Percentiles rank a stretch among this genome's conserved stretches.
phyloP scores from a whole-genome alignment of 371 early-diverging fungal species.

The Batkoa obscura region DNA sequence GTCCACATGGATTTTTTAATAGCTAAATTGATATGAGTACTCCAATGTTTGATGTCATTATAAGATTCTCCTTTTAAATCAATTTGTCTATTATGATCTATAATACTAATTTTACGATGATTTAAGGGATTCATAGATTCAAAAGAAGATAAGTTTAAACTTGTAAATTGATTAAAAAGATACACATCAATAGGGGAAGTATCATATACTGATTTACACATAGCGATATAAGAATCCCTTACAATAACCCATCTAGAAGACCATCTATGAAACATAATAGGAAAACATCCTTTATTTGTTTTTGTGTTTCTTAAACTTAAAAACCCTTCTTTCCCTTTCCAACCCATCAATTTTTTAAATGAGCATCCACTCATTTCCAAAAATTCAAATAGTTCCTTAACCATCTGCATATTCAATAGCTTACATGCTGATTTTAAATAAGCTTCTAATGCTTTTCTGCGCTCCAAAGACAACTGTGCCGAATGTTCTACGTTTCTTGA shows the following conservation, averaged over 20 bases:
- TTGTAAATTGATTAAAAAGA: constrained; percentile 41
- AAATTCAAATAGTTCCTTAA: constrained; percentile 59
- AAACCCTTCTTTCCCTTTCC: constrained; percentile 73
- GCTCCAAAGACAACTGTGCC: constrained; percentile 13
- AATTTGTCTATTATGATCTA: constrained; percentile 35
- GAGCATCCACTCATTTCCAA: constrained; percentile 55
- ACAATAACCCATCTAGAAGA: constrained; percentile 49
- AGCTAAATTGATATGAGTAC: constrained; percentile 32
- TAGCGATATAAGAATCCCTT: constrained; percentile 45
- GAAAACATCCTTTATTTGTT: background rate
- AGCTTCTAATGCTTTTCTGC: constrained; percentile 34
- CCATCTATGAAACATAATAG: constrained; percentile 18
- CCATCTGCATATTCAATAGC: constrained; percentile 36
- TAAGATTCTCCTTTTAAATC: constrained; percentile 45
- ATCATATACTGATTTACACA: constrained; percentile 14
- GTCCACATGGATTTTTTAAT: constrained; percentile 47
- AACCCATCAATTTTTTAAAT: constrained; percentile 54
- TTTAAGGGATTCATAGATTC: constrained; percentile 25
- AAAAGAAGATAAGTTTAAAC: constrained; percentile 28
- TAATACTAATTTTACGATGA: constrained; percentile 19
- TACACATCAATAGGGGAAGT: constrained; percentile 43
- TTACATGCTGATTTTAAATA: constrained; percentile 35
- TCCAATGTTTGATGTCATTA: constrained; percentile 40
- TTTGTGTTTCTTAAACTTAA: constrained; percentile 18
- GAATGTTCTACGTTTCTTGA: background rate